Base-by-base conservation (phyloP, 768 basidiomycete genomes). In the Serendipita vermifera region DNA sequence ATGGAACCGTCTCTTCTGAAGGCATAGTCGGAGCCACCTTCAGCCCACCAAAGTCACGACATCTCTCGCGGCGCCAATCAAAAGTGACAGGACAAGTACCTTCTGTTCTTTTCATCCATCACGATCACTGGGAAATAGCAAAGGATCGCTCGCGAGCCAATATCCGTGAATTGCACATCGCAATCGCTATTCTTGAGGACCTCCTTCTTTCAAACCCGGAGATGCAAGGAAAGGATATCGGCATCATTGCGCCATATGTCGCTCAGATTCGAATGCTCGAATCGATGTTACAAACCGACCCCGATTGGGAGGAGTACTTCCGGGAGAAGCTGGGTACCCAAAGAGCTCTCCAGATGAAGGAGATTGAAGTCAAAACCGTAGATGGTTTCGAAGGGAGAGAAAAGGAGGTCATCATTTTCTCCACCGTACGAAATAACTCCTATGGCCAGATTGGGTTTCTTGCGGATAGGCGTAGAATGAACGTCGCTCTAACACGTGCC, bases 321-420 rank as follows among this genome's bases (percentile, higher is more conserved):
- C 66, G 69, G 35, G 64, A 68, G 4, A 74, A 79, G 0, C 73
- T 93, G 22, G 90, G 89, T 20, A 68, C 75, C 13, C 75, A 75
- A 41, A 80, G 88, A 24, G 80, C 75, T 17, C 71, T 77, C 69
- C 81, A 92, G 60, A 67, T 89, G 5, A 64, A 70, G 0, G 66
- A 77, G 54, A 76, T 96, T 54, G 91, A 94, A 67, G 77, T 94
- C 63, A 88, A 87, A 71, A 94, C 91, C 0, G 91, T 96, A 13
- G 91, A 96, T 62, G 91, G 91, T 17, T 96, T 93, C 66, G 89
- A 96, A 67, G 91, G 91, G 11, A 77, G 89, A 40, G 89, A 96
- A 71, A 94, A 94, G 70, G 85, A 89, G 29, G 80, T 94, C 38
- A 87, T 96, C 60, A 75, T 96, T 38, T 92, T 96, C 67, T 89